phyloP scores from a whole-genome alignment of 768 basidiomycete species.

The Leccinum disarticulatum region DNA sequence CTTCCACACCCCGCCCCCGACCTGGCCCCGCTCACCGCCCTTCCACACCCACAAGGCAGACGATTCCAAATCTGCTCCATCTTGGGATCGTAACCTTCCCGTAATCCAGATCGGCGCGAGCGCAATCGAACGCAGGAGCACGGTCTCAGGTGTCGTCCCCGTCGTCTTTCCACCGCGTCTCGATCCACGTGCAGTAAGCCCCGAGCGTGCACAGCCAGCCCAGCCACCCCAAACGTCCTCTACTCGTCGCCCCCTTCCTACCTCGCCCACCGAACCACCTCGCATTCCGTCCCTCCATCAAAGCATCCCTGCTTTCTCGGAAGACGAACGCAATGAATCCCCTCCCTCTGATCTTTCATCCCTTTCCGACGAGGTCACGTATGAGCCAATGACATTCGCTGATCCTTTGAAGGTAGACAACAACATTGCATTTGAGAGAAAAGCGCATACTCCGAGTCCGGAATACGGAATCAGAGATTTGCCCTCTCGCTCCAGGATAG shows the following conservation, averaged over 20 bases:
- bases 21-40: slow-evolving; percentile 11
- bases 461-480: slow-evolving; percentile 46
- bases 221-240: slow-evolving; percentile 20
- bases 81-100: slow-evolving; percentile 43
- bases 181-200: slow-evolving; percentile 13
- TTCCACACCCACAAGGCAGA: slow-evolving; percentile 9
- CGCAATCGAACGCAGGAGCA: slow-evolving; percentile 28
- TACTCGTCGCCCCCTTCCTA: slow-evolving; percentile 30
- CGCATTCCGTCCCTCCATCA: slow-evolving; percentile 17
- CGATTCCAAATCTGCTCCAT: slow-evolving; percentile 37
- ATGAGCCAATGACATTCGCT: slow-evolving; percentile 31
- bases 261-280: slow-evolving; percentile 18
- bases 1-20: slow-evolving; percentile 13
- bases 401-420: slow-evolving; percentile 24
- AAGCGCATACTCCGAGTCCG: slow-evolving; percentile 31
- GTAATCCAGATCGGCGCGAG: slow-evolving; percentile 10
- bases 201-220: slow-evolving; percentile 10
- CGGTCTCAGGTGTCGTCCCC: slow-evolving; percentile 21
- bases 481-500: slow-evolving; percentile 32
- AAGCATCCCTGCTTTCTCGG: slow-evolving; percentile 16
- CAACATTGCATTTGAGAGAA: slow-evolving; percentile 3
- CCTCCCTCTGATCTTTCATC: slow-evolving; percentile 28
- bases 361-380: slow-evolving; percentile 17
- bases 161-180: not conserved
- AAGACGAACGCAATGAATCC: slow-evolving; percentile 22